Percentiles rank a stretch among this genome's conserved stretches.
Conservation (phyloP, 2,329 filamentous ascomycete species). For the Diaporthe citrichinensis region DNA sequence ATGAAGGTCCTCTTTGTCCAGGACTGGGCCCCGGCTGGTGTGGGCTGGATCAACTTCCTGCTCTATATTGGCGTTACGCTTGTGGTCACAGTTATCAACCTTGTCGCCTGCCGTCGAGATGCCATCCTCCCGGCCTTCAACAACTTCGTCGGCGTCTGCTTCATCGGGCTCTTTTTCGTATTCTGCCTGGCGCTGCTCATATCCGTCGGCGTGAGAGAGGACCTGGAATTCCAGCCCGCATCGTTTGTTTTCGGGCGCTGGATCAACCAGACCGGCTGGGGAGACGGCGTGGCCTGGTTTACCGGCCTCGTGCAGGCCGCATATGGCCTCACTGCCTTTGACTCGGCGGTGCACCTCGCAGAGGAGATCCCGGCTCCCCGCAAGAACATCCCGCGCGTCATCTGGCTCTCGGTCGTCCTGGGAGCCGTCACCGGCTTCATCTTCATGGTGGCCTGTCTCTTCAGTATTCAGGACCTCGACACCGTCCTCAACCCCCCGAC, state of each 20-base stretch:
- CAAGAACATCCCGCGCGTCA: constrained; percentile 17
- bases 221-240: constrained; percentile 4
- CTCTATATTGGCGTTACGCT: constrained; percentile 5
- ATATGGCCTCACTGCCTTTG: constrained; percentile 6
- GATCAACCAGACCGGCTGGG: constrained; percentile 16
- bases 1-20: constrained; percentile 19
- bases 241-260: constrained; percentile 15
- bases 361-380: constrained; percentile 21
- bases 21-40: background rate
- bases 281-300: constrained; percentile 22
- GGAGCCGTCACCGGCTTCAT: constrained; percentile 10
- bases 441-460: constrained; percentile 19
- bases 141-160: constrained; percentile 18
- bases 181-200: constrained; percentile 9
- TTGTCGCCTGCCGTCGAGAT: constrained; percentile 10
- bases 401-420: constrained; percentile 38
- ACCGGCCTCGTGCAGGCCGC: constrained; percentile 17
- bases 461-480: constrained; percentile 24
- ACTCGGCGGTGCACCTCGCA: constrained; percentile 22
- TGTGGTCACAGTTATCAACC: background rate
- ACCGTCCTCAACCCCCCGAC: constrained; percentile 9
- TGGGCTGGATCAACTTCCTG: constrained; percentile 16
- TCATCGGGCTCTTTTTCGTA: constrained; percentile 1
- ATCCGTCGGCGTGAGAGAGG: background rate
- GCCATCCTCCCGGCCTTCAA: constrained; percentile 9